Evolutionary conservation across 768 basidiomycete species (phyloP).

Genomic region (Xerocomus spinulosus): DNA sequence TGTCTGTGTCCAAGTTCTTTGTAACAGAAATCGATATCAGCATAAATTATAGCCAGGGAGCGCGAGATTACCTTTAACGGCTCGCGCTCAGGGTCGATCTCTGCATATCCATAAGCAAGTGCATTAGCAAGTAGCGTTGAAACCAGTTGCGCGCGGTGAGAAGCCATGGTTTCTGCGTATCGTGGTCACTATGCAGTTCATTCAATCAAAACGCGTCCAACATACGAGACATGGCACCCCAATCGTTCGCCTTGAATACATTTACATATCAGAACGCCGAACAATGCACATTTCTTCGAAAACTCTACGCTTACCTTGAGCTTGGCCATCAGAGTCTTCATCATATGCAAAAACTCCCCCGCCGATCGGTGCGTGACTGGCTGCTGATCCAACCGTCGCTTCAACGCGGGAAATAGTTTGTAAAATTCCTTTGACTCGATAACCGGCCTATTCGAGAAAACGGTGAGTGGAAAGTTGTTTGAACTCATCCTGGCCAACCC

Average conservation of each 20-base stretch:
- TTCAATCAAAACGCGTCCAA: background rate
- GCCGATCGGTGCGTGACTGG: slow-evolving; percentile 45
- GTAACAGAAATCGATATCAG: background rate
- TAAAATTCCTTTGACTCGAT: slow-evolving; percentile 63
- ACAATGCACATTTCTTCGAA: background rate
- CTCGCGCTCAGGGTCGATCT: slow-evolving; percentile 42
- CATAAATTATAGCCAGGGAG: too few relatives aligned
- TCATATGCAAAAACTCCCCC: slow-evolving; percentile 49
- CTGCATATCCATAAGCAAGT: slow-evolving; percentile 43
- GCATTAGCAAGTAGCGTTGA: slow-evolving; percentile 42
- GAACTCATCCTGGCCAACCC: background rate
- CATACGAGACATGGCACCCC: slow-evolving; percentile 61
- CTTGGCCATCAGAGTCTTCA: slow-evolving; percentile 69
- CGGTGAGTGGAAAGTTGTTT: background rate
- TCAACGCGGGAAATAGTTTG: slow-evolving; percentile 45
- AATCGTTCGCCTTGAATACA: slow-evolving; percentile 49
- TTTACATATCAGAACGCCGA: background rate
- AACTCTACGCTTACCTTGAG: slow-evolving; percentile 41
- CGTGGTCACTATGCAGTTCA: background rate
- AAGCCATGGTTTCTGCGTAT: slow-evolving; percentile 42
- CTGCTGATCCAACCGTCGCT: slow-evolving; percentile 46
- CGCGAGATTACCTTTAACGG: slow-evolving; percentile 41
- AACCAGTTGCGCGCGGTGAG: slow-evolving; percentile 45
- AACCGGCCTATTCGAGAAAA: slow-evolving; percentile 36
- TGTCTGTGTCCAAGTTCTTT: slow-evolving; percentile 53